Percentiles rank a stretch among this genome's conserved stretches.
Evolutionary conservation across 768 basidiomycete species (phyloP).

Genomic region (Mycena crocata): DNA sequence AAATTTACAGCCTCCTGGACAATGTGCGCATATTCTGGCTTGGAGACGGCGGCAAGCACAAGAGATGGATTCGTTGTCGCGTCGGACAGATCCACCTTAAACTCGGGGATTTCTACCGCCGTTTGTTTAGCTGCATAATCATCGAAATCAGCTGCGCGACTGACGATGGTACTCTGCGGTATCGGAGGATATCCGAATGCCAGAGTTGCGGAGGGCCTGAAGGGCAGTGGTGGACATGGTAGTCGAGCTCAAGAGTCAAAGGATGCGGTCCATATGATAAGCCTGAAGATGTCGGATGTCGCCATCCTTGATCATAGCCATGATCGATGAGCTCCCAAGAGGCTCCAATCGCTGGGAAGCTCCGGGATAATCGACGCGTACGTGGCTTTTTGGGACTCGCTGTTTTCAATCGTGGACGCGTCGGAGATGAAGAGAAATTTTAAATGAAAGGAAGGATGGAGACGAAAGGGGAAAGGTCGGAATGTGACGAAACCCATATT

Average conservation of each 20-base stretch:
- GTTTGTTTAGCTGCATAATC: not conserved
- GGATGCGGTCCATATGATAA: not conserved
- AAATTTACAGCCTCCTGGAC: conserved; percentile 44
- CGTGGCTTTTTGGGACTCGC: too few relatives aligned
- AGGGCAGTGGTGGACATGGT: conserved; percentile 39
- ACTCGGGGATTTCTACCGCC: conserved; percentile 44
- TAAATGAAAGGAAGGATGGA: too few relatives aligned
- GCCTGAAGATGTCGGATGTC: conserved; percentile 2
- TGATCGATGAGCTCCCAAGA: conserved; percentile 5
- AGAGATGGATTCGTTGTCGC: conserved; percentile 53
- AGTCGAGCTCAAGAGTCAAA: not conserved
- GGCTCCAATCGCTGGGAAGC: too few relatives aligned
- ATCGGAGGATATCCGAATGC: conserved; percentile 48
- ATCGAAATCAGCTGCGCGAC: conserved; percentile 4
- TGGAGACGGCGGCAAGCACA: conserved; percentile 46
- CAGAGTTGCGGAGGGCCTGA: conserved; percentile 41
- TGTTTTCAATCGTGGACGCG: too few relatives aligned
- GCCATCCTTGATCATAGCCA: conserved; percentile 10
- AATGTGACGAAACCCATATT: too few relatives aligned
- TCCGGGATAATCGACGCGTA: not conserved
- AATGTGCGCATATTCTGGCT: conserved; percentile 47
- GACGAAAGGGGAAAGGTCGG: too few relatives aligned
- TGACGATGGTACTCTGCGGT: conserved; percentile 48
- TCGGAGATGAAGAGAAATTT: too few relatives aligned
- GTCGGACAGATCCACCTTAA: conserved; percentile 40